These are phyloP conservation scores for Monascus ruber DNA, from an alignment of 2,329 filamentous ascomycete genomes.

Conservation along the genomic window DNA sequence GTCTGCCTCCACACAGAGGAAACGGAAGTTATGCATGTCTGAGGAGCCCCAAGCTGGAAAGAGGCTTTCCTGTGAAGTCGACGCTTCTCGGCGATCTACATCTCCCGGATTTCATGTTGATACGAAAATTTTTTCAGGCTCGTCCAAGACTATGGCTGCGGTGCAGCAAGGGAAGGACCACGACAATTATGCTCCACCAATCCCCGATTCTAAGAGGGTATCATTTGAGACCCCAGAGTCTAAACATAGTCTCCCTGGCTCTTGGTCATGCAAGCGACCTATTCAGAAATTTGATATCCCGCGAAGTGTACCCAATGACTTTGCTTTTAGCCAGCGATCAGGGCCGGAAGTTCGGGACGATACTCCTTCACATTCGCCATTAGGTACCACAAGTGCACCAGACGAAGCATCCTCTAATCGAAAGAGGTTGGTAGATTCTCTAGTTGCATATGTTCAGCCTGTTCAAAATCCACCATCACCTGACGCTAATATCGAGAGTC, in stretches of 20 bases:
- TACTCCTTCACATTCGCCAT: not conserved
- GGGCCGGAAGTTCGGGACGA: not conserved
- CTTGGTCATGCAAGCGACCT: not conserved
- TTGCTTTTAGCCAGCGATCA: not conserved
- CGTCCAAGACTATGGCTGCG: not conserved
- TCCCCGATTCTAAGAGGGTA: not conserved
- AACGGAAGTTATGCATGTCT: slow-evolving; percentile 7
- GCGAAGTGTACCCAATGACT: not conserved
- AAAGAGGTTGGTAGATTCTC: slow-evolving; percentile 24
- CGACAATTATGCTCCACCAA: not conserved
- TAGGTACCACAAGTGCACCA: not conserved
- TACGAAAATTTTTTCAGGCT: not conserved
- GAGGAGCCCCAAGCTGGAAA: not conserved
- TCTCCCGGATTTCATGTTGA: not conserved
- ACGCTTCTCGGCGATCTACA: too few species aligned
- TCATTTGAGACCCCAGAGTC: not conserved
- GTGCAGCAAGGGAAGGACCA: not conserved
- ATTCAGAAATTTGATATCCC: too few species aligned
- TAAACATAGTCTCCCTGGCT: not conserved
- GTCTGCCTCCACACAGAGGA: slow-evolving; percentile 8
- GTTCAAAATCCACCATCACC: not conserved
- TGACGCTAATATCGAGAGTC: slow-evolving; percentile 4
- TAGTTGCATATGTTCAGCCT: slow-evolving; percentile 10
- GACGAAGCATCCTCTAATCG: slow-evolving; percentile 13
- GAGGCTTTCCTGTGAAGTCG: too few species aligned